These are phyloP conservation scores for Sarcomyxa edulis DNA, from an alignment of 768 basidiomycete species.

Conservation along the genomic window DNA sequence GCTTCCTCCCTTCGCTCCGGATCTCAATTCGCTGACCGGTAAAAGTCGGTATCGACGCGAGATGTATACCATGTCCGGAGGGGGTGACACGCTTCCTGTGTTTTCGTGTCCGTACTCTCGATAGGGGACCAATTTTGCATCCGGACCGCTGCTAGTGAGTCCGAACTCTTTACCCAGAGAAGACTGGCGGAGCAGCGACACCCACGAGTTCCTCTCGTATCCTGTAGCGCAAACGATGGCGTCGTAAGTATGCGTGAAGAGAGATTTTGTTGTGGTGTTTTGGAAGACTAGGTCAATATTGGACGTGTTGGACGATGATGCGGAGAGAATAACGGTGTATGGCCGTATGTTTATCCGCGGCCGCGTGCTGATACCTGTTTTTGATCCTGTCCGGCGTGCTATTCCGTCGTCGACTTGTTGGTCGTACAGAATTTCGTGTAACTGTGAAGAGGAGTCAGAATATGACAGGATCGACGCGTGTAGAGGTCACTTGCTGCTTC, in stretches of 20 bases:
- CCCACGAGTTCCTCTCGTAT: constrained; percentile 45
- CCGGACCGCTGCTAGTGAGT: constrained; percentile 16
- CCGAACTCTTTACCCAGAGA: constrained; percentile 32
- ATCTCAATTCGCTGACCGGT: constrained; percentile 14
- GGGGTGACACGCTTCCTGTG: constrained; percentile 21
- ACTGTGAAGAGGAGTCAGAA: constrained; percentile 18
- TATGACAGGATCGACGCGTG: not conserved
- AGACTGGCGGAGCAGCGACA: constrained; percentile 34
- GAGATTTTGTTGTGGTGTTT: constrained; percentile 28
- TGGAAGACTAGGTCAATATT: constrained; percentile 28
- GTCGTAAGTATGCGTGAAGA: constrained; percentile 33
- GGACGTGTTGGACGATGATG: constrained; percentile 12
- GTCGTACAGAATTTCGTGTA: constrained; percentile 46
- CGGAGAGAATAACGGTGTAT: constrained; percentile 30
- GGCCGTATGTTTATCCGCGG: constrained; percentile 31
- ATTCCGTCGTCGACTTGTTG: constrained; percentile 42
- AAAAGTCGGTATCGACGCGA: constrained; percentile 38
- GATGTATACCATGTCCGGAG: constrained; percentile 23
- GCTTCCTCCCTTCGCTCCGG: constrained; percentile 12
- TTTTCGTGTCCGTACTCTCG: too few relatives aligned
- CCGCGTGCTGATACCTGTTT: too few relatives aligned
- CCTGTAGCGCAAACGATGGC: constrained; percentile 48
- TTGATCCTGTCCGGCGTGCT: constrained; percentile 24
- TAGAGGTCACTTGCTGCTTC: constrained; percentile 24
- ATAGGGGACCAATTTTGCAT: constrained; percentile 22